phyloP scores from a whole-genome alignment of 495 filamentous ascomycete genomes.

The Zalerion maritima region DNA sequence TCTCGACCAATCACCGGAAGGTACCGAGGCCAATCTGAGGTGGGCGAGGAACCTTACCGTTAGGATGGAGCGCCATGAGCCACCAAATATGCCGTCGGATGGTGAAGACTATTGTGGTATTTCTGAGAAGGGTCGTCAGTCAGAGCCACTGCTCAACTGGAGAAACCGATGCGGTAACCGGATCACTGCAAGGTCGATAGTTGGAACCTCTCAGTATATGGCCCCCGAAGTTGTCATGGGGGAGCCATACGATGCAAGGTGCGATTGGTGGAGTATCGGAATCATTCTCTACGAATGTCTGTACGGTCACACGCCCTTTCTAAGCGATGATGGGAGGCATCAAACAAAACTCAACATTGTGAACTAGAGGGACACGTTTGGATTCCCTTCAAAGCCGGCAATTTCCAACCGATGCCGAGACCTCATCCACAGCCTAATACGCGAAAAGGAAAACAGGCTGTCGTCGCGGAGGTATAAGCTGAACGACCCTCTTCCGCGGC shows the following conservation, averaged over 20 bases:
- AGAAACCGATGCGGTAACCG: conserved; percentile 62
- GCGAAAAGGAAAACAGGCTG: conserved; percentile 60
- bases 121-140: too few species aligned
- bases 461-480: conserved; percentile 54
- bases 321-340: conserved; percentile 55
- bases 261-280: conserved; percentile 94
- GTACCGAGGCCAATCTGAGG: conserved; percentile 30
- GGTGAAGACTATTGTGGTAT: too few species aligned
- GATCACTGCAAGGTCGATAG: conserved; percentile 65
- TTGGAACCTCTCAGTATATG: conserved; percentile 96
- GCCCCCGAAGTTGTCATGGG: conserved; percentile 83
- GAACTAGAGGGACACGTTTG: conserved; percentile 31
- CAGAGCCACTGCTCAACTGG: conserved; percentile 56
- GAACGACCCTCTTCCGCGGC: conserved; percentile 34
- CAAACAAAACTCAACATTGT: conserved; percentile 71
- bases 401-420: conserved; percentile 52
- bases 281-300: conserved; percentile 89
- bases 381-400: conserved; percentile 48
- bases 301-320: conserved; percentile 82
- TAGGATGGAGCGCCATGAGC: conserved; percentile 35
- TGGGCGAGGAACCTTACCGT: conserved; percentile 31
- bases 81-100: conserved; percentile 5
- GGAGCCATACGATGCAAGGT: conserved; percentile 73
- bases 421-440: conserved; percentile 60
- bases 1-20: conserved; percentile 47